Percentiles rank a stretch among this genome's conserved stretches.
Evolutionary conservation across 2,329 filamentous ascomycete species (phyloP).

Genomic region (Scedosporium aurantiacum): DNA sequence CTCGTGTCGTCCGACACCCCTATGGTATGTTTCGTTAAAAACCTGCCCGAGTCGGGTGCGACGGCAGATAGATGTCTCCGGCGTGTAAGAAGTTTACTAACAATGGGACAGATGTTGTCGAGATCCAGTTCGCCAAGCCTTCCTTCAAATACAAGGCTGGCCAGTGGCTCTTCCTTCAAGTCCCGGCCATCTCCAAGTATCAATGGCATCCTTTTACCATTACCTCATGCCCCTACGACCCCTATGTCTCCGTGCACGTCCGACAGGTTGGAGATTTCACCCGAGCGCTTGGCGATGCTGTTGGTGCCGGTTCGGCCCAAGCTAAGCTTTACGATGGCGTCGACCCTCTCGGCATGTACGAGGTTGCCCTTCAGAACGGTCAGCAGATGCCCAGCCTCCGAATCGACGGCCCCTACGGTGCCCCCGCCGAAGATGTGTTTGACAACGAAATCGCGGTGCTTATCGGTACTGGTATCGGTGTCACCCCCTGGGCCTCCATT

Average conservation of each 20-base stretch:
- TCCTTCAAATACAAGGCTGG: constrained; percentile 97
- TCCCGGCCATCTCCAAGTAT: constrained; percentile 74
- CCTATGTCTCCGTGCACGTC: constrained; percentile 88
- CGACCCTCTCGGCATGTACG: constrained; percentile 94
- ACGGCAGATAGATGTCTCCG: neutral
- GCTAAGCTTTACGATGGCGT: constrained; percentile 82
- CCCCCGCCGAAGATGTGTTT: constrained; percentile 94
- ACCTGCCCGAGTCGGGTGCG: neutral
- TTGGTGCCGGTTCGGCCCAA: constrained; percentile 84
- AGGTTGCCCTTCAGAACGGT: constrained; percentile 86
- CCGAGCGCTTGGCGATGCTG: constrained; percentile 78
- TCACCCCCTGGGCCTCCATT: constrained; percentile 78
- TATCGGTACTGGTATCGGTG: constrained; percentile 77
- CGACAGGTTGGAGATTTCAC: constrained; percentile 97
- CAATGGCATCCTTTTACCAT: constrained; percentile 99
- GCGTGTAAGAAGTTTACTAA: constrained; percentile 16
- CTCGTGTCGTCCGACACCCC: constrained; percentile 87
- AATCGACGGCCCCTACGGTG: constrained; percentile 92
- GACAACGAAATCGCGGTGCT: constrained; percentile 81
- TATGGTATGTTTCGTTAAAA: constrained; percentile 54
- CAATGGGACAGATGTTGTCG: constrained; percentile 61
- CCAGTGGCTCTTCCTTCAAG: constrained; percentile 95
- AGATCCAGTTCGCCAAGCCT: constrained; percentile 94
- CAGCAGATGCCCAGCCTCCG: constrained; percentile 83
- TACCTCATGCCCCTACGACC: constrained; percentile 92